A percentile compares a stretch with the other conserved stretches of the same genome.
Evolutionary conservation across 805 yeast species (phyloP).

Genomic region (Wickerhamia fluorescens): DNA sequence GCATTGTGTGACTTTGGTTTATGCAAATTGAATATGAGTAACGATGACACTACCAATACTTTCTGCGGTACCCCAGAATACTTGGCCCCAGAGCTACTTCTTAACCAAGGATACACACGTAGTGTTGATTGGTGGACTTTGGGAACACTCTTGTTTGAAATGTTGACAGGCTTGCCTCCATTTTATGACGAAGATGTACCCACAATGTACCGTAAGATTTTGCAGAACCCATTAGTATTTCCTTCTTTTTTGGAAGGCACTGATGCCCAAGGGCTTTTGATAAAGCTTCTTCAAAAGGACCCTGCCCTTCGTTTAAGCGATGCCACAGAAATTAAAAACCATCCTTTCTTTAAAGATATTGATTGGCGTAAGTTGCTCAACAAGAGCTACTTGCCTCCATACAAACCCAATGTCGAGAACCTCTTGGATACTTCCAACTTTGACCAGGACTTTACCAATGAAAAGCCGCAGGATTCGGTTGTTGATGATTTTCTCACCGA

Average conservation of each 20-base stretch:
- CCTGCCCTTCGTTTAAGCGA: conserved; percentile 77
- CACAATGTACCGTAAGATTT: conserved; percentile 87
- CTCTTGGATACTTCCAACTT: conserved; percentile 89
- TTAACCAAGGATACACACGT: conserved; percentile 92
- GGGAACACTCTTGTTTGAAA: conserved; percentile 88
- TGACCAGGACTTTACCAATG: conserved; percentile 86
- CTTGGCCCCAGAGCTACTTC: conserved; percentile 86
- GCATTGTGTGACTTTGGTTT: conserved; percentile 96
- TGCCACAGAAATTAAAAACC: conserved; percentile 75
- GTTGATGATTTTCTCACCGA: conserved; percentile 89
- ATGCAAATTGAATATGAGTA: conserved; percentile 91
- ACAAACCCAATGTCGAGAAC: conserved; percentile 82
- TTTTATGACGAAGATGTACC: conserved; percentile 92
- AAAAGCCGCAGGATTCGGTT: conserved; percentile 90
- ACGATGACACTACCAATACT: conserved; percentile 81
- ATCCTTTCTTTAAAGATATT: conserved; percentile 79
- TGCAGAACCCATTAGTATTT: conserved; percentile 82
- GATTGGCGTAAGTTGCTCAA: conserved; percentile 80
- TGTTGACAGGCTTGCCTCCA: conserved; percentile 96
- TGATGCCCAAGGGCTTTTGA: conserved; percentile 76
- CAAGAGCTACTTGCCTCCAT: conserved; percentile 93
- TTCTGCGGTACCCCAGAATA: conserved; percentile 99
- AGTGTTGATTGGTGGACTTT: conserved; percentile 99
- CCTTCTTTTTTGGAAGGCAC: conserved; percentile 76
- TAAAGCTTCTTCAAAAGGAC: conserved; percentile 73